phyloP scores from a whole-genome alignment of 208 protist genomes.

The Balamuthia mandrillaris region DNA sequence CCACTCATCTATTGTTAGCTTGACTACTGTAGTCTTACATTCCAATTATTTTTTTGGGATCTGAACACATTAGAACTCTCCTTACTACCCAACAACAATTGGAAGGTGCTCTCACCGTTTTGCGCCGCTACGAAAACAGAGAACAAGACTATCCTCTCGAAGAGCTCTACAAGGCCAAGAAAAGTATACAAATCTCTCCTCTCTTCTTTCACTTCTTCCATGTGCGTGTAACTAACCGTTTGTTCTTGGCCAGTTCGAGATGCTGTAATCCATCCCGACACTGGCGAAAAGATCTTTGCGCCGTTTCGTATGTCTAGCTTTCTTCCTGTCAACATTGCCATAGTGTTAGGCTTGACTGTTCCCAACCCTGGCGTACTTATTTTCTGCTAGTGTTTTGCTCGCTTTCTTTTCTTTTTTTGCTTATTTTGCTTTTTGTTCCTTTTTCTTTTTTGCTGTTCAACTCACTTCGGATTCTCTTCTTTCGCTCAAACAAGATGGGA shows the following conservation, averaged over 20 bases:
- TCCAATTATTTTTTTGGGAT: slow-evolving; percentile 67
- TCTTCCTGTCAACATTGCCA: slow-evolving; percentile 84
- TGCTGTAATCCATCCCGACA: slow-evolving; percentile 85
- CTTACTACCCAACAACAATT: not conserved
- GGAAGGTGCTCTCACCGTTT: not conserved
- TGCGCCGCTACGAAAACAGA: slow-evolving; percentile 41
- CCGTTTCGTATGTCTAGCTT: slow-evolving; percentile 86
- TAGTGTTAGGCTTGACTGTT: slow-evolving; percentile 85
- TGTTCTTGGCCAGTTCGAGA: not conserved
- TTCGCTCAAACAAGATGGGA: slow-evolving; percentile 68
- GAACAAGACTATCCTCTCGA: slow-evolving; percentile 47
- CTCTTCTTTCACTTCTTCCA: not conserved
- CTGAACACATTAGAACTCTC: slow-evolving; percentile 48
- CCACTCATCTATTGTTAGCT: not conserved
- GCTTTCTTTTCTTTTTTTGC: no score
- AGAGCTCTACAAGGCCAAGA: slow-evolving; percentile 82
- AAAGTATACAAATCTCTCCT: not conserved
- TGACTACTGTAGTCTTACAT: slow-evolving; percentile 58
- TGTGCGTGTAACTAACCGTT: not conserved
- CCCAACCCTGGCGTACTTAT: slow-evolving; percentile 39
- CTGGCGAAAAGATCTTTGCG: slow-evolving; percentile 79
- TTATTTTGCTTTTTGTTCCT: not conserved
- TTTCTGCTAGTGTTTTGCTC: no score
- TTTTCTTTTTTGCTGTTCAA: not conserved
- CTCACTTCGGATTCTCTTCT: not conserved